Evolutionary conservation across 2,329 filamentous ascomycete genomes (phyloP).

Genomic region (Verticillium alfalfae): DNA sequence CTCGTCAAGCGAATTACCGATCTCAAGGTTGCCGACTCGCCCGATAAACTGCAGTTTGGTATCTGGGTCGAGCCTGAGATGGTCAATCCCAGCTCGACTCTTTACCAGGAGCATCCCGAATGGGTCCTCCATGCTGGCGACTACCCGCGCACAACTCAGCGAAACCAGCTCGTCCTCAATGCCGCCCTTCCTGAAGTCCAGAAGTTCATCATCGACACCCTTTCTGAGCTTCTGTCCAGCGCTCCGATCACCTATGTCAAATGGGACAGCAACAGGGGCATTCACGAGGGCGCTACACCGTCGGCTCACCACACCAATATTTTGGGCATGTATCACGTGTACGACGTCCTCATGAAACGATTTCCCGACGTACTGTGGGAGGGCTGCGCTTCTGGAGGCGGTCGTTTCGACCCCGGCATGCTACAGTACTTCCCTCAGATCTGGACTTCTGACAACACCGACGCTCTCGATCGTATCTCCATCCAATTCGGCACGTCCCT

Average conservation of each 20-base stretch:
- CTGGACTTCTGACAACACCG: conserved; percentile 63
- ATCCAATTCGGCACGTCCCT: conserved; percentile 62
- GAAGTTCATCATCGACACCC: conserved; percentile 51
- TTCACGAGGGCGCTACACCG: conserved; percentile 53
- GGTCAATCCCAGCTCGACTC: conserved; percentile 56
- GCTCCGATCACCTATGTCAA: conserved; percentile 56
- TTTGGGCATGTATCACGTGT: conserved; percentile 57
- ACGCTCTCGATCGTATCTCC: conserved; percentile 52
- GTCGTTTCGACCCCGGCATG: conserved; percentile 58
- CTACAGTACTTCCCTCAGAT: conserved; percentile 61
- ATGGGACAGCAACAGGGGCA: conserved; percentile 63
- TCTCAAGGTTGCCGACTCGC: conserved; percentile 39
- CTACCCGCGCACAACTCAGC: conserved; percentile 49
- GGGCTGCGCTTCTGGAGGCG: conserved; percentile 60
- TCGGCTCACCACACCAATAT: conserved; percentile 54
- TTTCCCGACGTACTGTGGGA: conserved; percentile 62
- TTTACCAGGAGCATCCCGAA: conserved; percentile 58
- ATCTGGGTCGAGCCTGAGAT: conserved; percentile 66
- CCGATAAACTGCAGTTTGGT: conserved; percentile 50
- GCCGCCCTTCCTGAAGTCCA: conserved; percentile 56
- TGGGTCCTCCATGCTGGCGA: conserved; percentile 55
- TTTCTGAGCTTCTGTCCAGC: conserved; percentile 48
- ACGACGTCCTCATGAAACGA: conserved; percentile 50
- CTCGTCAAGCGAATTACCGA: conserved; percentile 46
- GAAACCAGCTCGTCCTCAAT: conserved; percentile 58